These are phyloP conservation scores for Camellia oleifera DNA, from an alignment of 179 eudicot species.

Conservation along the genomic window DNA sequence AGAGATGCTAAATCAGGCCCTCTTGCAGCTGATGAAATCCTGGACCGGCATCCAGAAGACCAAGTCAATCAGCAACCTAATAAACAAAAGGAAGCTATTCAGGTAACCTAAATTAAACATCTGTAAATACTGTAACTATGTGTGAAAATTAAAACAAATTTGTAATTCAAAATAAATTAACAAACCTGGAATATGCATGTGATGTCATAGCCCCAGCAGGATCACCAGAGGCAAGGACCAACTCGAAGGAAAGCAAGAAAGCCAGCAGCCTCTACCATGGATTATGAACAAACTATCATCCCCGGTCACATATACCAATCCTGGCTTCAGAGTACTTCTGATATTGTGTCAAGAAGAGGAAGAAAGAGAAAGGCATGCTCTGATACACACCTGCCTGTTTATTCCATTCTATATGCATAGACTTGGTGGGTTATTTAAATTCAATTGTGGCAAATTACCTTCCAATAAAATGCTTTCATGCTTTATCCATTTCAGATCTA, in stretches of 20 bases:
- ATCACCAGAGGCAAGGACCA: constrained; percentile 33
- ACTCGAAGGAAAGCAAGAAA: constrained; percentile 53
- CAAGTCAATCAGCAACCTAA: constrained; percentile 40
- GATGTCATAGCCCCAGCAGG: constrained; percentile 26
- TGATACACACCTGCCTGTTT: neutral
- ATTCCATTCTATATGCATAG: neutral
- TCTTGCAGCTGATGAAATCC: constrained; percentile 44
- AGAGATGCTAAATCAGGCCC: constrained; percentile 12
- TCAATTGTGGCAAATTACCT: neutral
- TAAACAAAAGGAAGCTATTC: constrained; percentile 34
- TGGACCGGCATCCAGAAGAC: constrained; percentile 45
- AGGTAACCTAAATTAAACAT: constrained; percentile 35
- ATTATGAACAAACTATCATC: constrained; percentile 71
- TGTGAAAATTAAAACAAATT: neutral
- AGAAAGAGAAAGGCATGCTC: constrained; percentile 53
- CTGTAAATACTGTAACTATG: neutral
- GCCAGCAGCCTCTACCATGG: constrained; percentile 46
- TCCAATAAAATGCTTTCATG: neutral
- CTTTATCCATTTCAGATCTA: constrained; percentile 20
- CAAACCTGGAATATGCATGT: constrained; percentile 13
- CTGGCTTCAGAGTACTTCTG: constrained; percentile 78
- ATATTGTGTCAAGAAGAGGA: constrained; percentile 51
- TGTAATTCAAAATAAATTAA: constrained; percentile 4
- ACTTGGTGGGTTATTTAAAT: neutral
- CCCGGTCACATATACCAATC: constrained; percentile 80